Evolutionary conservation across 2,329 filamentous ascomycete species (phyloP).

Genomic region (Leptographium lundbergii): DNA sequence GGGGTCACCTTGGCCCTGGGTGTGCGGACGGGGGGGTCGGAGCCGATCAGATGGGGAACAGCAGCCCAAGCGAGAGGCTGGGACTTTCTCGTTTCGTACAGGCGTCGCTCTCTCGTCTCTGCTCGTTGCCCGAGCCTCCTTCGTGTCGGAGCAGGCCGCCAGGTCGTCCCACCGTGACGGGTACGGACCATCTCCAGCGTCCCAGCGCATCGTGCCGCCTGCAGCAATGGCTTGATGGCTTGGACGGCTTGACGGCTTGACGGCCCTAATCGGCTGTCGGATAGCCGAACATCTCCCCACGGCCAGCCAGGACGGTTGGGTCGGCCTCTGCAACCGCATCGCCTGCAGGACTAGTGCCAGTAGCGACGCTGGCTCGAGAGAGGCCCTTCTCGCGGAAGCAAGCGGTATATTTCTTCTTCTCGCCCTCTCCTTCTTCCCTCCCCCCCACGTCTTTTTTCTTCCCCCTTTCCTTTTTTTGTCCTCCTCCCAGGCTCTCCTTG

Average conservation of each 20-base stretch:
- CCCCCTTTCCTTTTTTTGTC: background rate
- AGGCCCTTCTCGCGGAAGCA: background rate
- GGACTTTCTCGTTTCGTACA: no score
- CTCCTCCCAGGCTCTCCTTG: background rate
- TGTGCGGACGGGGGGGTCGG: no score
- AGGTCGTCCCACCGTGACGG: background rate
- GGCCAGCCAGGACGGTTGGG: background rate
- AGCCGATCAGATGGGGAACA: no score
- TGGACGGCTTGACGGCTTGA: no score
- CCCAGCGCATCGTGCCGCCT: background rate
- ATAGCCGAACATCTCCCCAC: background rate
- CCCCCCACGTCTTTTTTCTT: background rate
- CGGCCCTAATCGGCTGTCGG: background rate
- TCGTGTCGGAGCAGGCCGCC: background rate
- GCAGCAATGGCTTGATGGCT: background rate
- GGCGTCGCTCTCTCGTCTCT: no score
- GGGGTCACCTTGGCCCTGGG: no score
- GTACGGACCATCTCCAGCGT: no score
- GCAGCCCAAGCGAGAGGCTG: no score
- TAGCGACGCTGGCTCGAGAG: background rate
- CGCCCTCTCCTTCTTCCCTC: background rate
- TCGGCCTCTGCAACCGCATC: background rate
- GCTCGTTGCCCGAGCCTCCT: no score
- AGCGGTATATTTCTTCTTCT: background rate
- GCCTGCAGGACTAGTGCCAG: background rate